These are phyloP conservation scores for Ustilaginoidea virens DNA, from an alignment of 2,329 filamentous ascomycete genomes.

Conservation along the genomic window DNA sequence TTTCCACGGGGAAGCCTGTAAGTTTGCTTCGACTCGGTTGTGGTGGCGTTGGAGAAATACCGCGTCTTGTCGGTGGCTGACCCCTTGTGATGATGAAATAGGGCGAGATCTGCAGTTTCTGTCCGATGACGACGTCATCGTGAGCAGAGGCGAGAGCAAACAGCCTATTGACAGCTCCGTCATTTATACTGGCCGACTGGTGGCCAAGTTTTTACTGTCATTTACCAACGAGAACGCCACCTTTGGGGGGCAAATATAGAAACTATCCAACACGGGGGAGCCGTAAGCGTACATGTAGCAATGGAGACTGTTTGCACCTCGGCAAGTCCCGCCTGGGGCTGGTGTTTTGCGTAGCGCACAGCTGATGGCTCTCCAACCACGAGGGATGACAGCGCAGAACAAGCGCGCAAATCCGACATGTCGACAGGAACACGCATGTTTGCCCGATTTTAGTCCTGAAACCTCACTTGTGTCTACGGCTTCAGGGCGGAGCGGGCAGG, in stretches of 20 bases:
- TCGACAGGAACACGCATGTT: conserved; percentile 32
- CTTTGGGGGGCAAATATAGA: conserved; percentile 20
- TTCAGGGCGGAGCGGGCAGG: conserved; percentile 52
- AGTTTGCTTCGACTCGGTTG: conserved; percentile 16
- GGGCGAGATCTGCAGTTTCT: conserved; percentile 26
- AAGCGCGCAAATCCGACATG: too few relatives aligned
- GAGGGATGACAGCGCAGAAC: background rate
- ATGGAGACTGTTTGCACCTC: background rate
- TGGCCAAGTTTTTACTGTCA: conserved; percentile 38
- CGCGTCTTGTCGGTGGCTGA: too few relatives aligned
- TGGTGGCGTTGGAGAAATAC: too few relatives aligned
- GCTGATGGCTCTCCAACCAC: too few relatives aligned
- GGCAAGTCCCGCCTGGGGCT: too few relatives aligned
- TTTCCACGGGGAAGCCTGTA: conserved; percentile 28
- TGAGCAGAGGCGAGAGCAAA: conserved; percentile 27
- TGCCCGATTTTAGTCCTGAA: conserved; percentile 50
- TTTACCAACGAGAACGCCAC: conserved; percentile 35
- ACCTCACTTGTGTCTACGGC: conserved; percentile 37
- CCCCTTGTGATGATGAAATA: conserved; percentile 9
- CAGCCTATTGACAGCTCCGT: conserved; percentile 31
- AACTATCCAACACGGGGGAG: background rate
- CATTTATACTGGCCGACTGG: conserved; percentile 36
- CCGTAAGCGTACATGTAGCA: background rate
- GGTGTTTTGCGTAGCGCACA: too few relatives aligned
- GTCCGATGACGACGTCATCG: conserved; percentile 28